Evolutionary conservation across 139 green algal genomes (phyloP), one percentile per base, ranked within the genome.

Genomic region (Diplosphaera chodatii): DNA sequence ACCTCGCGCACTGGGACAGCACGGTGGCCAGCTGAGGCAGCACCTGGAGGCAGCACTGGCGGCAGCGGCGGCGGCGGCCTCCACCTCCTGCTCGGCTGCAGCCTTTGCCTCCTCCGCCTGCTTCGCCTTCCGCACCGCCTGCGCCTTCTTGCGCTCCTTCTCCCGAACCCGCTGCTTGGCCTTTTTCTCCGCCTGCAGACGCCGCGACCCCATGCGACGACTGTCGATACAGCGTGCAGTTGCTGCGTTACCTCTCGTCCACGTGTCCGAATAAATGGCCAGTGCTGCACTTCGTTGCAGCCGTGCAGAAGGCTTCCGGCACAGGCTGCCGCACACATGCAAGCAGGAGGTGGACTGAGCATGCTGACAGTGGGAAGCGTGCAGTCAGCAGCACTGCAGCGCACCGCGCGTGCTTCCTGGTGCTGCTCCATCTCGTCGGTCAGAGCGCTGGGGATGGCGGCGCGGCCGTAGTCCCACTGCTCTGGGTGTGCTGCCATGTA

Each of bases 161-260:
- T 91, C 84, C 74, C 83, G 85, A 29, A 81, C 86, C 68, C 89
- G 90, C 70, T 87, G 84, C 63, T 74, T 74, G 0, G 86, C 85
- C 32, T 86, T 83, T 73, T 93, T 91, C 13, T 87, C 85, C 13
- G 83, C 88, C 84, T 93, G 83, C 32, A 78, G 4, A n/a, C n/a
- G n/a, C n/a, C 18, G 48, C 16, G 4, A 25, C 48, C 22, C 16
- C 3, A 5, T 59, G 13, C 48, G 16, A 23, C 22, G 8, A 21
- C 37, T 8, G 10, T 48, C 37, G 10, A 48, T 48, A 21, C 37
- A 59, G 48, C 48, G 10, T 48, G 37, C 37, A 48, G n/a, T n/a
- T n/a, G n/a, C n/a, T n/a, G n/a, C n/a, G n/a, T n/a, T n/a, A n/a
- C n/a, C n/a, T n/a, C n/a, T n/a, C n/a, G n/a, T n/a, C n/a, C n/a